phyloP scores from a whole-genome alignment of 2,329 filamentous ascomycete genomes.

The Aschersonia sp. region DNA sequence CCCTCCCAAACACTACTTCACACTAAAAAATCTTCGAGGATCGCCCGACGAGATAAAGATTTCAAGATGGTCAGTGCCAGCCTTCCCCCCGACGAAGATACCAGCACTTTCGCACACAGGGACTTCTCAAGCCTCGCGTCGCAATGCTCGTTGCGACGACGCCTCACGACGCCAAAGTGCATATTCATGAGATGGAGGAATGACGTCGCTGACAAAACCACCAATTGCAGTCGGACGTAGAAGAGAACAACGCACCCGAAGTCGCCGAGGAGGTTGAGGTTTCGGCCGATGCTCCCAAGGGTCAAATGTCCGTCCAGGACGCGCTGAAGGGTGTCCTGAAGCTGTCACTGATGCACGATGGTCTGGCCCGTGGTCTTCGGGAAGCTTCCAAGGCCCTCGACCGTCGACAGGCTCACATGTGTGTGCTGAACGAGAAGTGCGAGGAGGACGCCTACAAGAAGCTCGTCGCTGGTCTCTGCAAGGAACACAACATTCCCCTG shows the following conservation, averaged over 20 bases:
- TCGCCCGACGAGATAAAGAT: conserved; percentile 44
- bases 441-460: conserved; percentile 99
- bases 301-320: conserved; percentile 95
- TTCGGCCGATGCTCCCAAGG: conserved; percentile 78
- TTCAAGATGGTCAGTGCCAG: conserved; percentile 43
- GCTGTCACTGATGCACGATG: conserved; percentile 98
- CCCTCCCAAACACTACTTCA: conserved; percentile 11
- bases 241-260: conserved; percentile 88
- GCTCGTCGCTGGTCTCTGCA: conserved; percentile 96
- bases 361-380: conserved; percentile 93
- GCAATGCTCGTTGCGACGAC: too few species aligned
- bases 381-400: conserved; percentile 98
- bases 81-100: background rate
- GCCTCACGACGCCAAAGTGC: too few species aligned
- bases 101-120: background rate
- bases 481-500: conserved; percentile 98
- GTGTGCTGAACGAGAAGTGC: conserved; percentile 98
- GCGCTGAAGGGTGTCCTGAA: conserved; percentile 98
- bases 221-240: conserved; percentile 83
- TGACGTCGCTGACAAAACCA: background rate
- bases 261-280: conserved; percentile 87
- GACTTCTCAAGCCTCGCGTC: too few species aligned
- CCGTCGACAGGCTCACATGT: conserved; percentile 98
- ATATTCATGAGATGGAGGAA: too few species aligned
- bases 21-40: conserved; percentile 46